Conservation (phyloP, 2,329 filamentous ascomycete genomes). For the Microdochium bolleyi region DNA sequence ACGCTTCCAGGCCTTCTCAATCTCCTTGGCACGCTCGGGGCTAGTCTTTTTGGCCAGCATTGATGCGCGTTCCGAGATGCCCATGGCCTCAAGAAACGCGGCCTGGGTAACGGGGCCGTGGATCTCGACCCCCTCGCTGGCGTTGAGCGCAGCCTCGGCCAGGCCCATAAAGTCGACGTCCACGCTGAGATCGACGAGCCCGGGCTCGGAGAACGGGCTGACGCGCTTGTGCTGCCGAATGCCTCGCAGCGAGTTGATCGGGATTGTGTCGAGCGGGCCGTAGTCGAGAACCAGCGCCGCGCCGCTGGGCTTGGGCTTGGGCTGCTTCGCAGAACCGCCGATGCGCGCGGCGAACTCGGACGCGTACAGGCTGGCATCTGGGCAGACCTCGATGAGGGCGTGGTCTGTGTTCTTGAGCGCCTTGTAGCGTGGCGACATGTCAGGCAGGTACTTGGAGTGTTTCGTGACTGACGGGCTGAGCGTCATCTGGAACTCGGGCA, state of each 20-base stretch:
- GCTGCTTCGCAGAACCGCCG: constrained; percentile 52
- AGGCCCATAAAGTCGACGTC: constrained; percentile 91
- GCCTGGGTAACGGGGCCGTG: constrained; percentile 88
- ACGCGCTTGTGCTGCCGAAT: constrained; percentile 72
- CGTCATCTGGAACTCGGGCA: constrained; percentile 82
- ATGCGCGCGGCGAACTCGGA: constrained; percentile 79
- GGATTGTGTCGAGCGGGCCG: constrained; percentile 69
- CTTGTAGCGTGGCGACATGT: constrained; percentile 71
- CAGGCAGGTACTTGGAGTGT: constrained; percentile 77
- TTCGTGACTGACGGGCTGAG: constrained; percentile 69
- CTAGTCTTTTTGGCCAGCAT: constrained; percentile 47
- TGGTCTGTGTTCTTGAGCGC: constrained; percentile 59
- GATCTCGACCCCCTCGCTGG: constrained; percentile 76
- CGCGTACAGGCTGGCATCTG: constrained; percentile 74
- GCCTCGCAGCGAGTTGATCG: constrained; percentile 82
- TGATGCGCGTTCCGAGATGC: constrained; percentile 69
- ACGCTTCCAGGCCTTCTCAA: constrained; percentile 71
- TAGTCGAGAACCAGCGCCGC: constrained; percentile 96
- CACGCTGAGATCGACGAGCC: constrained; percentile 79
- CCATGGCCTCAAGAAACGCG: constrained; percentile 71
- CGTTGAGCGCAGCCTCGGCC: constrained; percentile 70
- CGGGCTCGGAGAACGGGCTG: constrained; percentile 72
- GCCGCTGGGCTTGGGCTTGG: constrained; percentile 61
- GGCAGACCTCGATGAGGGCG: constrained; percentile 81
- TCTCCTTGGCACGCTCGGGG: constrained; percentile 40